phyloP scores from a whole-genome alignment of 805 yeast genomes.

The Pichia exigua region DNA sequence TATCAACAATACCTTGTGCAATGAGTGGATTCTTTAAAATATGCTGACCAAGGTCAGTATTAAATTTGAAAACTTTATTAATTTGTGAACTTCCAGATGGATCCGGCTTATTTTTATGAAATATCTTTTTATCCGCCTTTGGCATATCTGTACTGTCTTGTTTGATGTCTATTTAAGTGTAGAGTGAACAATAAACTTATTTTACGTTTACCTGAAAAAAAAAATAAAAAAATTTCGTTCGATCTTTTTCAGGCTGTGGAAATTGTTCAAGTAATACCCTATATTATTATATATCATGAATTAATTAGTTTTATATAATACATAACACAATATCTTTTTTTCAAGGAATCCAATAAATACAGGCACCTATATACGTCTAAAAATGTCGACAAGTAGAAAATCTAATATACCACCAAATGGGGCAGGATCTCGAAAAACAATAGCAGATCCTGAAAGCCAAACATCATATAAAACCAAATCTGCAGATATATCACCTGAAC shows the following conservation, averaged over 20 bases:
- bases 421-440: neutral
- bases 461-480: slow-evolving; percentile 9
- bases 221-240: neutral
- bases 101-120: slow-evolving; percentile 38
- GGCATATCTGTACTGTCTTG: slow-evolving; percentile 34
- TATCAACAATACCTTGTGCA: slow-evolving; percentile 97
- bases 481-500: slow-evolving; percentile 15
- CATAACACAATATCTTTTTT: neutral
- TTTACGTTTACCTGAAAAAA: neutral
- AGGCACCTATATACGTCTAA: neutral
- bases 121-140: slow-evolving; percentile 58
- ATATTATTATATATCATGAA: neutral
- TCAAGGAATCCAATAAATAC: neutral
- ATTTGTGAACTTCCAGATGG: slow-evolving; percentile 60
- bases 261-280: neutral
- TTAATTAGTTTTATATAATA: neutral
- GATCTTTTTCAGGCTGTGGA: slow-evolving; percentile 1
- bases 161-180: neutral
- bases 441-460: neutral
- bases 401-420: slow-evolving; percentile 1
- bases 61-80: slow-evolving; percentile 88
- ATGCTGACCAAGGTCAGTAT: slow-evolving; percentile 95
- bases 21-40: slow-evolving; percentile 91
- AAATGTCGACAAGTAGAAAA: neutral
- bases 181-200: neutral